Evolutionary conservation across 2,329 filamentous ascomycete genomes (phyloP), one percentile per base, ranked within the genome.

Genomic region (Beauveria varroae): DNA sequence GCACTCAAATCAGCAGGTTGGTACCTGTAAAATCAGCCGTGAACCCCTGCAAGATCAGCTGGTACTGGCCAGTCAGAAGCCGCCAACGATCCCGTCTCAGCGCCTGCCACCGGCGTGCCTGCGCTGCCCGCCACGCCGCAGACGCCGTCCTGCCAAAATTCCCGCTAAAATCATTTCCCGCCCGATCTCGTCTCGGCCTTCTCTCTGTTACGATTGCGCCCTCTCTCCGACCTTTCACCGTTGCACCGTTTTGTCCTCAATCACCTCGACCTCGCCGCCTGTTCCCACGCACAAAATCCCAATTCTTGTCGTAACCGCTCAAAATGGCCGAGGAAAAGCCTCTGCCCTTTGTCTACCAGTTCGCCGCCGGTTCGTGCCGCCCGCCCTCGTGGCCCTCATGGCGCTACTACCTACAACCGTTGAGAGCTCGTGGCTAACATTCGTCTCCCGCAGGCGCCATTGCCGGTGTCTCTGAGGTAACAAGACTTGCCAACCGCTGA

Each of bases 381-480:
- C 28, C 40, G 28, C n/a, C 20, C 5, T 52, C 46, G 47, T 41
- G 6, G 50, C 50, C 28, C 59, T 46, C 44, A 44, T 50, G 43
- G 12, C 34, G 10, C 59, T n/a, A 34, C 26, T 8, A 28, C 16
- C 47, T 28, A 37, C 28, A 28, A 40, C 51, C 22, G 34, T 49
- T n/a, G 46, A 43, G 30, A 51, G 14, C 44, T 16, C 14, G 41
- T 71, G 16, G 64, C 47, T 63, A 52, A 64, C 46, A n/a, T 59
- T 28, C 53, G 34, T 52, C 61, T 43, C 50, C 49, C 68, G 43
- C 69, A 90, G 88, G 89, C 80, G 95, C 95, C 74, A 90, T 99
- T 73, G 95, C 95, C 72, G 95, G 95, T 82, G 93, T 99, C 67
- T 98, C 93, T 70, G 95, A 99, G 85, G 92, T 93, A 50, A 60